phyloP scores from a whole-genome alignment of 2,329 filamentous ascomycete species.

The Macrophomina phaseolina region DNA sequence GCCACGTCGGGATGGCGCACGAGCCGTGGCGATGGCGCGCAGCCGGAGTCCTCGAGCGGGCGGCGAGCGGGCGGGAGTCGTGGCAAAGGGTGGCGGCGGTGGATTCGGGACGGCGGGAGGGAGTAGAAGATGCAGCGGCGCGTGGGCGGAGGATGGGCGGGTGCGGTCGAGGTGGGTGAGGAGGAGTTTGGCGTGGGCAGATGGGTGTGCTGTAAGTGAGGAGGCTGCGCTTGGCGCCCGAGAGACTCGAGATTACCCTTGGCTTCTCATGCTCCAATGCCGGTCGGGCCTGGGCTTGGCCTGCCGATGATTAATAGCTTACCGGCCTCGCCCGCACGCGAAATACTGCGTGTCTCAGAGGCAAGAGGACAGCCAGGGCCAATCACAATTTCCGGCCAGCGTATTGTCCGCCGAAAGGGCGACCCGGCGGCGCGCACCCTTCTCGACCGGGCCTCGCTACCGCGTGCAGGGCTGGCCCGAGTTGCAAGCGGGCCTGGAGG shows the following conservation, averaged over 20 bases:
- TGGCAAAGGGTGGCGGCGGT: neutral
- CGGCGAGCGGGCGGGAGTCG: constrained; percentile 5
- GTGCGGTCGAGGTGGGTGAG: constrained; percentile 20
- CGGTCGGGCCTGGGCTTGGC: constrained; percentile 22
- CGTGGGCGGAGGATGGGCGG: constrained; percentile 18
- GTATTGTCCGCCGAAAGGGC: constrained; percentile 21
- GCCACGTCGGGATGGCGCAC: constrained; percentile 26
- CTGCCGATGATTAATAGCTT: constrained; percentile 27
- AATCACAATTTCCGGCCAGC: constrained; percentile 22
- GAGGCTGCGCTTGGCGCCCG: constrained; percentile 26
- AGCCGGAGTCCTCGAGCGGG: constrained; percentile 20
- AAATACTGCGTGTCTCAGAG: constrained; percentile 25
- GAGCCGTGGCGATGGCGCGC: constrained; percentile 28
- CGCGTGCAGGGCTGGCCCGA: constrained; percentile 10
- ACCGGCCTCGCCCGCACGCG: constrained; percentile 12
- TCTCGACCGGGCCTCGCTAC: constrained; percentile 11
- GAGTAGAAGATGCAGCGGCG: constrained; percentile 27
- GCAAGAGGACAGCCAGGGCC: neutral
- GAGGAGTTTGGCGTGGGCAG: constrained; percentile 20
- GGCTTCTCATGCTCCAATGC: constrained; percentile 23
- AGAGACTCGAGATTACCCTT: constrained; percentile 26
- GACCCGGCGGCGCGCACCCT: constrained; percentile 3
- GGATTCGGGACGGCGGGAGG: constrained; percentile 4
- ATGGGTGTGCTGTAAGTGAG: constrained; percentile 25
- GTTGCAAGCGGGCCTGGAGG: neutral